Conservation (phyloP, 352 stramenopile species). For the Stramenopiles sp. region DNA sequence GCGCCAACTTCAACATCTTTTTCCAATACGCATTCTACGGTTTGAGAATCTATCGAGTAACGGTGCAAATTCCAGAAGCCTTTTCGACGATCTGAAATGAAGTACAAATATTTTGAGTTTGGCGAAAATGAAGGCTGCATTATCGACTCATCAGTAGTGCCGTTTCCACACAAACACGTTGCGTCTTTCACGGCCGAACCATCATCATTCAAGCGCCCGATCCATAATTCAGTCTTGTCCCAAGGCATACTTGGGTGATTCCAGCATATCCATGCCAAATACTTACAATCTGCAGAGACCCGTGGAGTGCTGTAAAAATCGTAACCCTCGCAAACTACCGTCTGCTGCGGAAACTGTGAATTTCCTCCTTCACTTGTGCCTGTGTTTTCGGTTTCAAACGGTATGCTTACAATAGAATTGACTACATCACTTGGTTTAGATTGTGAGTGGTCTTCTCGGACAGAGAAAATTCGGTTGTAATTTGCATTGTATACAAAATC, state of each 20-base stretch:
- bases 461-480: constrained; percentile 20
- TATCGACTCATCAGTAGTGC: constrained; percentile 31
- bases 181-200: constrained; percentile 14
- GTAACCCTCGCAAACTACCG: background rate
- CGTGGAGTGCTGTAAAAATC: no score
- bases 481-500: constrained; percentile 24
- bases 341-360: no score
- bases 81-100: constrained; percentile 31
- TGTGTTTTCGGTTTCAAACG: constrained; percentile 16
- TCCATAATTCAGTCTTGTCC: constrained; percentile 30
- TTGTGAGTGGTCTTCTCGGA: constrained; percentile 32
- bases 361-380: no score
- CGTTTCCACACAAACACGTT: constrained; percentile 28
- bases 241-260: constrained; percentile 44
- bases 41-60: background rate
- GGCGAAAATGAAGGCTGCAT: constrained; percentile 32
- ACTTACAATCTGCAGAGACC: constrained; percentile 9
- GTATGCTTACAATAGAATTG: constrained; percentile 30
- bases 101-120: constrained; percentile 27
- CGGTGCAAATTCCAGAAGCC: constrained; percentile 34
- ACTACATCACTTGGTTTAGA: constrained; percentile 24
- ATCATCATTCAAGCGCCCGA: constrained; percentile 13
- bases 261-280: constrained; percentile 30
- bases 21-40: constrained; percentile 25
- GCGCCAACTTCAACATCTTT: constrained; percentile 29